Percentiles rank a stretch among this genome's conserved stretches.
These are phyloP conservation scores for Radiomyces spectabilis DNA, from an alignment of 192 early-diverging fungal genomes.

Conservation along the genomic window DNA sequence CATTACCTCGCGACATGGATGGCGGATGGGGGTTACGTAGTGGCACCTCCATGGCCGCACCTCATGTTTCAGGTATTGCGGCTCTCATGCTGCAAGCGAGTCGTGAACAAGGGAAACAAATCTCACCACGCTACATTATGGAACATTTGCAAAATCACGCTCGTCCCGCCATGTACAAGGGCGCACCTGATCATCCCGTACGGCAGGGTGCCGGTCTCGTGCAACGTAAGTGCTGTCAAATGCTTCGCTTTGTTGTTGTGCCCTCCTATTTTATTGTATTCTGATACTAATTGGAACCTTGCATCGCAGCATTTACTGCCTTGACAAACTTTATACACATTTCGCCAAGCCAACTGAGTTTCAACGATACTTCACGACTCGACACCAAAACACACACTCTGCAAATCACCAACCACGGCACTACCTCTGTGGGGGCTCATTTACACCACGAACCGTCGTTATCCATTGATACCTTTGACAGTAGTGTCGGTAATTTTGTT, in stretches of 20 bases:
- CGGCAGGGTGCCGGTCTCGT: conserved; percentile 48
- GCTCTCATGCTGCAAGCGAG: conserved; percentile 30
- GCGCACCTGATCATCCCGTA: conserved; percentile 16
- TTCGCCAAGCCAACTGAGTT: conserved; percentile 35
- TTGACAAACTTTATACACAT: conserved; percentile 28
- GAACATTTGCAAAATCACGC: conserved; percentile 31
- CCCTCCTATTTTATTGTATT: no score
- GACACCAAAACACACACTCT: conserved; percentile 17
- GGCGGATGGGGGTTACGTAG: conserved; percentile 32
- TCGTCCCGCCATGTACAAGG: not conserved
- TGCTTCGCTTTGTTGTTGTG: no score
- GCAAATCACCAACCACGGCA: conserved; percentile 33
- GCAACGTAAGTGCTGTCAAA: conserved; percentile 13
- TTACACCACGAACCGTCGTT: conserved; percentile 27
- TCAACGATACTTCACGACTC: conserved; percentile 34
- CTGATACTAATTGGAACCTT: no score
- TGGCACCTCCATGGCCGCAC: conserved; percentile 34
- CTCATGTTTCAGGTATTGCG: conserved; percentile 37
- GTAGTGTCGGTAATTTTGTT: not conserved
- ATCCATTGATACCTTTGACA: conserved; percentile 31
- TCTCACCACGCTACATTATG: conserved; percentile 8
- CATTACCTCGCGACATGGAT: conserved; percentile 33
- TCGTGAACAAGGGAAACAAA: conserved; percentile 12
- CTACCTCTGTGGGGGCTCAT: conserved; percentile 16
- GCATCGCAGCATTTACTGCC: conserved; percentile 29